Conservation (phyloP, 2,329 filamentous ascomycete genomes). For the Cladophialophora chaetospira region DNA sequence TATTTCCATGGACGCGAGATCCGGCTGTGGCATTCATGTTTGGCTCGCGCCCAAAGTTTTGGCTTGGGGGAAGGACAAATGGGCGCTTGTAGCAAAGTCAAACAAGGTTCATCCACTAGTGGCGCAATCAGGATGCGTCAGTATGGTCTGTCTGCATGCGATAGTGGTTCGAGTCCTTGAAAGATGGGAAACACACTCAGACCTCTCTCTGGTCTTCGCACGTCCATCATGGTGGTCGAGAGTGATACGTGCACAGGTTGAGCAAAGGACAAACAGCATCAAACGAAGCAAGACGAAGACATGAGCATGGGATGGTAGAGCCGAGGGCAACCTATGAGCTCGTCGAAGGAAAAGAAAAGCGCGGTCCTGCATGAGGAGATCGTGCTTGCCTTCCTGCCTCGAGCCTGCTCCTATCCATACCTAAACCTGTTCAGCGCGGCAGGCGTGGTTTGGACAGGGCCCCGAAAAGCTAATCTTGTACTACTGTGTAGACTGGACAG, state of each 20-base stretch:
- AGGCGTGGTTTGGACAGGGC: background rate
- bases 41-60: background rate
- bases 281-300: background rate
- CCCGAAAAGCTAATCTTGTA: too few relatives aligned
- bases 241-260: too few relatives aligned
- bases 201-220: too few relatives aligned
- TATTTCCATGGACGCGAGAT: too few relatives aligned
- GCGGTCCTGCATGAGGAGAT: too few relatives aligned
- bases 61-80: background rate
- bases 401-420: background rate
- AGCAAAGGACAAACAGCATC: too few relatives aligned
- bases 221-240: too few relatives aligned
- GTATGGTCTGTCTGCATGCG: constrained; percentile 4
- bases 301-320: background rate
- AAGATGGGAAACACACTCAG: background rate
- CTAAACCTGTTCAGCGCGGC: background rate
- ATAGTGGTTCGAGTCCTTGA: background rate
- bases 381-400: too few relatives aligned
- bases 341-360: too few relatives aligned
- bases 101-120: background rate
- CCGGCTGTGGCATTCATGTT: too few relatives aligned
- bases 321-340: too few relatives aligned
- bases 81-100: constrained; percentile 1
- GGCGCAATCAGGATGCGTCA: constrained; percentile 10
- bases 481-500: too few relatives aligned